Conservation (phyloP, 2,329 filamentous ascomycete genomes). For the Talaromyces islandicus region DNA sequence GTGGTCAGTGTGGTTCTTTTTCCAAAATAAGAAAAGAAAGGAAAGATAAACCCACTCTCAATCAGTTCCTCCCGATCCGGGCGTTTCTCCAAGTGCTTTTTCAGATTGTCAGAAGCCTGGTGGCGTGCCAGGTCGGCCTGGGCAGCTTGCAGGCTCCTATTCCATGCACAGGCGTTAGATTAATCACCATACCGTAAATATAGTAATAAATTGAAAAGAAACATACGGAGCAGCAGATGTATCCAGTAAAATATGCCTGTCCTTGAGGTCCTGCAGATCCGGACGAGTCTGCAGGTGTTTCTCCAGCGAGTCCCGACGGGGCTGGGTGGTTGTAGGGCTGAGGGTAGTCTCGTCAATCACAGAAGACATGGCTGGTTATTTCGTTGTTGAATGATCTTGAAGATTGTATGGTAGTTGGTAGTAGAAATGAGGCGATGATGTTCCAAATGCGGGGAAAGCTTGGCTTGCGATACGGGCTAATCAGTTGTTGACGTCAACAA, state of each 20-base stretch:
- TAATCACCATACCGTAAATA: neutral
- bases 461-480: neutral
- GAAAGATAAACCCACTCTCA: slow-evolving; percentile 54
- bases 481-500: neutral
- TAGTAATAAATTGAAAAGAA: neutral
- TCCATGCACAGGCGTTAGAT: neutral
- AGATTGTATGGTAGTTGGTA: neutral
- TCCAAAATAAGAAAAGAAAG: neutral
- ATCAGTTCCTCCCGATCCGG: slow-evolving; percentile 69
- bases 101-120: slow-evolving; percentile 56
- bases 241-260: slow-evolving; percentile 62
- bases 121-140: slow-evolving; percentile 61
- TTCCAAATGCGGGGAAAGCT: neutral
- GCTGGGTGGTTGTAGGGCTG: slow-evolving; percentile 41
- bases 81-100: slow-evolving; percentile 58
- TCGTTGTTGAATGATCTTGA: neutral
- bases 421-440: neutral
- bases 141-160: slow-evolving; percentile 56
- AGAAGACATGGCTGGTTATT: slow-evolving; percentile 6
- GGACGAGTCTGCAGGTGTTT: slow-evolving; percentile 67
- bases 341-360: slow-evolving; percentile 49
- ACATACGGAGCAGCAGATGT: slow-evolving; percentile 61
- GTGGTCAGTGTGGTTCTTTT: slow-evolving; percentile 6
- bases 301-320: slow-evolving; percentile 62
- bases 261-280: slow-evolving; percentile 59